A percentile compares a stretch with the other conserved stretches of the same genome.
Evolutionary conservation across 2,329 filamentous ascomycete species (phyloP).

Genomic region (Trichoderma harzianum): DNA sequence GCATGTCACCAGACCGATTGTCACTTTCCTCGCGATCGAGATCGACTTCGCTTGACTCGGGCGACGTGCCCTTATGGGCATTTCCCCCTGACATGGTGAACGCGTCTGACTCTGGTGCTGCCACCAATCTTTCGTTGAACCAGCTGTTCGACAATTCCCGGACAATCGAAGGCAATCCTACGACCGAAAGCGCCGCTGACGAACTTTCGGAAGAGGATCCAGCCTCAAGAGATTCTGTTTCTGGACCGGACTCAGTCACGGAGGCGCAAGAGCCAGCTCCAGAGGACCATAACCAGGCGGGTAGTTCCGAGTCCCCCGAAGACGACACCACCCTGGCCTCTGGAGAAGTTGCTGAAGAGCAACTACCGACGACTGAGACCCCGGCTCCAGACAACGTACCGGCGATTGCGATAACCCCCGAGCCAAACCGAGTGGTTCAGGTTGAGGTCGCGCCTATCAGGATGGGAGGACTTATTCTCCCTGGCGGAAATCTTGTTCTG

Average conservation of each 20-base stretch:
- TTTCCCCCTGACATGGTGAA: slow-evolving; percentile 15
- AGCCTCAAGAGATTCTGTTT: background rate
- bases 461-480: slow-evolving; percentile 18
- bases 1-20: background rate
- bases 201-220: background rate
- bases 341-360: slow-evolving; percentile 6
- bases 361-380: background rate
- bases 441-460: slow-evolving; percentile 15
- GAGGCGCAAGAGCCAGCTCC: slow-evolving; percentile 16
- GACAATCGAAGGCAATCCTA: slow-evolving; percentile 1
- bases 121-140: slow-evolving; percentile 15
- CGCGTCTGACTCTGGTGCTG: background rate
- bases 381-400: slow-evolving; percentile 1
- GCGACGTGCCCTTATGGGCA: slow-evolving; percentile 1
- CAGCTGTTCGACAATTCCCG: slow-evolving; percentile 8
- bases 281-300: slow-evolving; percentile 3
- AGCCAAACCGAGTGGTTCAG: background rate
- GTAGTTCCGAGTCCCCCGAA: slow-evolving; percentile 1
- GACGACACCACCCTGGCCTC: slow-evolving; percentile 1
- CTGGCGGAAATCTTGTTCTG: slow-evolving; percentile 15
- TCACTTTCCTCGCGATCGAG: background rate
- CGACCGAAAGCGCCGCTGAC: slow-evolving; percentile 12
- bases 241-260: background rate
- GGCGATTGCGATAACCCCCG: slow-evolving; percentile 4
- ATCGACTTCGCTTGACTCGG: slow-evolving; percentile 6